Conservation (phyloP, 345 rosid species). For the Turnera subulata region DNA sequence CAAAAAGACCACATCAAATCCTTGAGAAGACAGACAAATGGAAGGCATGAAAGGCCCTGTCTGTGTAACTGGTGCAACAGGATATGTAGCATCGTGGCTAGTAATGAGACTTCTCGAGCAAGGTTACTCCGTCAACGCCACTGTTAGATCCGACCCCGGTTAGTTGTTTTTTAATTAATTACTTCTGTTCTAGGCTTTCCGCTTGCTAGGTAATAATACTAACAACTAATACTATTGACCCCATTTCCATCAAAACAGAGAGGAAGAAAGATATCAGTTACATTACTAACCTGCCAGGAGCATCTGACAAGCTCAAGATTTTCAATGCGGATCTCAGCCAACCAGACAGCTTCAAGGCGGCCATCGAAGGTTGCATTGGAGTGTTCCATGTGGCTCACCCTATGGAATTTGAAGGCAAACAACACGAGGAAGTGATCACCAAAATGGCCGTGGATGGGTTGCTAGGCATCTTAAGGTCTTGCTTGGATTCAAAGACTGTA, state of each 20-base stretch:
- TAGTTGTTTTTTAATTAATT: no score
- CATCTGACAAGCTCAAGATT: constrained; percentile 40
- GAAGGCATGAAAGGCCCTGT: constrained; percentile 9
- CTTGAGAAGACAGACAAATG: background rate
- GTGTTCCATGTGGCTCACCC: constrained; percentile 33
- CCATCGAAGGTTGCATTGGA: constrained; percentile 25
- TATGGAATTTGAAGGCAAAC: constrained; percentile 25
- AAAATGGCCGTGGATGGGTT: constrained; percentile 47
- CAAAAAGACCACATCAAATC: background rate
- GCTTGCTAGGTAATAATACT: no score
- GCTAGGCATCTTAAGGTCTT: constrained; percentile 48
- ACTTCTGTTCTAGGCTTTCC: background rate
- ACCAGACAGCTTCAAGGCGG: constrained; percentile 23
- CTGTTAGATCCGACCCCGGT: constrained; percentile 24
- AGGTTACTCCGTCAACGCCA: constrained; percentile 33
- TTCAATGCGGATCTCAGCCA: constrained; percentile 25
- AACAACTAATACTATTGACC: no score
- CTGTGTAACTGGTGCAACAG: constrained; percentile 33
- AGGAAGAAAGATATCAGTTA: constrained; percentile 45
- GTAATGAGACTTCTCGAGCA: constrained; percentile 28
- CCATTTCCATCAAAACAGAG: constrained; percentile 31
- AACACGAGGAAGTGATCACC: constrained; percentile 43
- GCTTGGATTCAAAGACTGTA: constrained; percentile 49
- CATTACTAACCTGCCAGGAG: constrained; percentile 54
- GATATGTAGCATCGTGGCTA: constrained; percentile 27